phyloP scores from a whole-genome alignment of 768 basidiomycete species.

The Hygrocybe punicea region DNA sequence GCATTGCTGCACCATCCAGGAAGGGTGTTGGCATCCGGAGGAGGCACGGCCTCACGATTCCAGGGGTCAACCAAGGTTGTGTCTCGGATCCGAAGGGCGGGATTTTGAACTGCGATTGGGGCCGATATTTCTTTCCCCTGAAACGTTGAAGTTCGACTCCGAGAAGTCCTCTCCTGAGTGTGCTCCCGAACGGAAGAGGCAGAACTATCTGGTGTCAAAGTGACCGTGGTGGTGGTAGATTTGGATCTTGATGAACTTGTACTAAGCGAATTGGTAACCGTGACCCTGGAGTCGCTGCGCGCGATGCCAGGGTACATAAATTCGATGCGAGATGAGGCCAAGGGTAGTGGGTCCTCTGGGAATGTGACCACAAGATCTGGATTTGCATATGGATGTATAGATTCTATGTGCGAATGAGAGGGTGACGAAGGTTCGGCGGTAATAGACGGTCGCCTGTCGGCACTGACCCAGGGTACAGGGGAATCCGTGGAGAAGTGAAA shows the following conservation, averaged over 20 bases:
- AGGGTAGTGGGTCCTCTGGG: constrained; percentile 31
- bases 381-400: constrained; percentile 75
- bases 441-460: constrained; percentile 4
- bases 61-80: constrained; percentile 15
- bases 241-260: constrained; percentile 26
- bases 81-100: constrained; percentile 25
- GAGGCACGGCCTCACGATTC: constrained; percentile 26
- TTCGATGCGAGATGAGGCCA: constrained; percentile 28
- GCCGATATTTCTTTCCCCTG: constrained; percentile 56
- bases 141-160: constrained; percentile 34
- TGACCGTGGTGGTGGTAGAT: constrained; percentile 34
- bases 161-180: neutral
- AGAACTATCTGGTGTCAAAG: constrained; percentile 37
- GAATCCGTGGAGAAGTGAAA: constrained; percentile 18
- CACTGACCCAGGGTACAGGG: constrained; percentile 3
- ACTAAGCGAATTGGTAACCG: constrained; percentile 45
- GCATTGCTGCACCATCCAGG: constrained; percentile 52
- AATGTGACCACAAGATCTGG: constrained; percentile 56
- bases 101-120: constrained; percentile 44
- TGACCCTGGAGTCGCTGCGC: constrained; percentile 51
- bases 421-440: constrained; percentile 8
- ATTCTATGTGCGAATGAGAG: constrained; percentile 35
- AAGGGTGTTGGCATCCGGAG: constrained; percentile 29
- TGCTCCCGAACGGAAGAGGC: constrained; percentile 22
- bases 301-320: constrained; percentile 31